Evolutionary conservation across 768 basidiomycete species (phyloP).

Genomic region (Boletus vinaceobasis): DNA sequence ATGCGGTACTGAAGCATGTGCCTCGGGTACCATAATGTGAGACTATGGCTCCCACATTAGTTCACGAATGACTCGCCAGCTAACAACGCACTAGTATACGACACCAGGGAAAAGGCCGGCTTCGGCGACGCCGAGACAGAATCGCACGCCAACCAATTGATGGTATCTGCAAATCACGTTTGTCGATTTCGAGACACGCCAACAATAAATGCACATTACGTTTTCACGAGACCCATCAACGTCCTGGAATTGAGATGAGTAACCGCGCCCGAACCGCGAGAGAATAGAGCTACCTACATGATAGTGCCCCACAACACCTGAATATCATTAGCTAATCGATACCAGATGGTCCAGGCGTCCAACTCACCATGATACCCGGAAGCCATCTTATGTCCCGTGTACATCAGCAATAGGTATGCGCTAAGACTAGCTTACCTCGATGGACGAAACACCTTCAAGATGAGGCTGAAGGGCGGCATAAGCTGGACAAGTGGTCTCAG

Average conservation of each 20-base stretch:
- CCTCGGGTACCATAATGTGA: conserved; percentile 69
- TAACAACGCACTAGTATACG: conserved; percentile 56
- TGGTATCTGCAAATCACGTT: conserved; percentile 44
- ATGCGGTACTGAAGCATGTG: conserved; percentile 58
- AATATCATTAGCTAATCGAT: neutral
- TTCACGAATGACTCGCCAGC: too few species aligned
- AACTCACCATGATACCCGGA: conserved; percentile 57
- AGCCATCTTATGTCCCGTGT: conserved; percentile 45
- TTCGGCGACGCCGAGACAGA: conserved; percentile 63
- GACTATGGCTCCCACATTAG: conserved; percentile 28
- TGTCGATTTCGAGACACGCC: neutral
- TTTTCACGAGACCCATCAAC: conserved; percentile 66
- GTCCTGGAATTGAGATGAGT: conserved; percentile 37
- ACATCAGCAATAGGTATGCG: neutral
- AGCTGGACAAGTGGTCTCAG: neutral
- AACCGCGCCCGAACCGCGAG: neutral
- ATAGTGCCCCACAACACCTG: conserved; percentile 64
- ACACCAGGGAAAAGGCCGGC: conserved; percentile 73
- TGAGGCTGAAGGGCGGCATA: conserved; percentile 17
- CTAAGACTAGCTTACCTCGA: conserved; percentile 43
- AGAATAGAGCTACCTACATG: conserved; percentile 38
- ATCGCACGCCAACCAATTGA: conserved; percentile 54
- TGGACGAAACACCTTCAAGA: conserved; percentile 61
- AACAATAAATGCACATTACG: conserved; percentile 30
- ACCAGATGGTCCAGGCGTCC: neutral